phyloP scores from a whole-genome alignment of 306 rosid species.

The Dryas alaskensis region DNA sequence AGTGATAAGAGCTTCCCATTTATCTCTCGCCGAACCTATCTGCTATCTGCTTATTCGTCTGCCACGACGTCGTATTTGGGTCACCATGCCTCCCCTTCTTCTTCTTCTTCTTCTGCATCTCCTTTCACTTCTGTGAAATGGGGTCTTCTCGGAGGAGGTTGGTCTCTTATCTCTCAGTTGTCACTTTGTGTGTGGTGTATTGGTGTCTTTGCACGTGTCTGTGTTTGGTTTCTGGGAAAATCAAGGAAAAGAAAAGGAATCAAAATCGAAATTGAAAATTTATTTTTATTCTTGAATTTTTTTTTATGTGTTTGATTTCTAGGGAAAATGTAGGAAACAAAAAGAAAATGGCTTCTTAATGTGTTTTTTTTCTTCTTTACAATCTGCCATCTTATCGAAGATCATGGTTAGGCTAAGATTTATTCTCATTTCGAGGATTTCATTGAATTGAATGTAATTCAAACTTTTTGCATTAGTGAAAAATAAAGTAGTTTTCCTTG shows the following conservation, averaged over 20 bases:
- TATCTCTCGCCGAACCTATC: slow-evolving; percentile 24
- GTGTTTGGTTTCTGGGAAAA: slow-evolving; percentile 12
- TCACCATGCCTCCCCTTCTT: slow-evolving; percentile 19
- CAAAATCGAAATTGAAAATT: neutral
- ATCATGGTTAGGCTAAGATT: neutral
- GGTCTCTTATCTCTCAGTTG: neutral
- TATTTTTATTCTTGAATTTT: too few species aligned
- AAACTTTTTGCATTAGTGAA: neutral
- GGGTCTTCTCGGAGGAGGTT: slow-evolving; percentile 50
- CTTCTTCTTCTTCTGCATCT: slow-evolving; percentile 1
- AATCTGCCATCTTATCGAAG: neutral
- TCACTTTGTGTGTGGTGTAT: too few species aligned
- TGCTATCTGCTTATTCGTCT: slow-evolving; percentile 26
- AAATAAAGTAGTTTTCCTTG: neutral
- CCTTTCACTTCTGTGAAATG: slow-evolving; percentile 27
- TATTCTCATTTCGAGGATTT: neutral
- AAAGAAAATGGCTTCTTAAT: neutral
- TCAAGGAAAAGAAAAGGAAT: neutral
- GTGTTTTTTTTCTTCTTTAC: neutral
- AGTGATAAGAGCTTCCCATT: neutral
- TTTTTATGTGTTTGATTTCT: neutral
- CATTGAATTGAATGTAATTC: neutral
- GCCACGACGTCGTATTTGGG: slow-evolving; percentile 30
- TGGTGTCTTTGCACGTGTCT: too few species aligned
- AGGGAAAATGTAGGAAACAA: slow-evolving; percentile 1